phyloP scores from a whole-genome alignment of 2,329 filamentous ascomycete species.

The Trichoderma harzianum region DNA sequence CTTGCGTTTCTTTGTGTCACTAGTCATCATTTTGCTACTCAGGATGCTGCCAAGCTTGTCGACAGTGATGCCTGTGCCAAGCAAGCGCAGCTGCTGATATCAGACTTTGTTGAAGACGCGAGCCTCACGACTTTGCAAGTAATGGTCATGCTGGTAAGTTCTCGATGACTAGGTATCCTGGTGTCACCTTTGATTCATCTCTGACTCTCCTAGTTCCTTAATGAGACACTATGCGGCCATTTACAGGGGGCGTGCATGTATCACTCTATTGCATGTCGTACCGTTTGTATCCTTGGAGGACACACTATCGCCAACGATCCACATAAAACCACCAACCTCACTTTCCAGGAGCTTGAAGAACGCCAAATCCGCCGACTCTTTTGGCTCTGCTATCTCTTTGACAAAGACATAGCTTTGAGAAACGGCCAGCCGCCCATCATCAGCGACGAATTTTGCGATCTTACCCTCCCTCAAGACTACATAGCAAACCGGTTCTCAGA shows the following conservation, averaged over 20 bases:
- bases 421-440: slow-evolving; percentile 51
- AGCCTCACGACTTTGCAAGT: slow-evolving; percentile 45
- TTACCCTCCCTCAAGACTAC: slow-evolving; percentile 43
- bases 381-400: slow-evolving; percentile 53
- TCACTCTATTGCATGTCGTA: slow-evolving; percentile 43
- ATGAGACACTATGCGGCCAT: slow-evolving; percentile 45
- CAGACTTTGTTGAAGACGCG: slow-evolving; percentile 41
- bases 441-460: slow-evolving; percentile 50
- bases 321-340: slow-evolving; percentile 18
- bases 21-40: slow-evolving; percentile 23
- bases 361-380: slow-evolving; percentile 44
- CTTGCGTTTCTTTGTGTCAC: slow-evolving; percentile 46
- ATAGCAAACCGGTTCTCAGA: slow-evolving; percentile 23
- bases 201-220: slow-evolving; percentile 32
- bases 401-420: slow-evolving; percentile 54
- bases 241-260: slow-evolving; percentile 45
- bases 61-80: slow-evolving; percentile 40
- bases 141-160: slow-evolving; percentile 46
- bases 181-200: neutral
- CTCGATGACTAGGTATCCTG: neutral
- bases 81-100: slow-evolving; percentile 41
- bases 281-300: slow-evolving; percentile 48
- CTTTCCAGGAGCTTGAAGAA: slow-evolving; percentile 27
- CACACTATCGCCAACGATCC: slow-evolving; percentile 32
- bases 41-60: slow-evolving; percentile 23